A percentile compares a stretch with the other conserved stretches of the same genome.
Conservation (phyloP, 139 green algal genomes). For the Haematococcus sp. region DNA sequence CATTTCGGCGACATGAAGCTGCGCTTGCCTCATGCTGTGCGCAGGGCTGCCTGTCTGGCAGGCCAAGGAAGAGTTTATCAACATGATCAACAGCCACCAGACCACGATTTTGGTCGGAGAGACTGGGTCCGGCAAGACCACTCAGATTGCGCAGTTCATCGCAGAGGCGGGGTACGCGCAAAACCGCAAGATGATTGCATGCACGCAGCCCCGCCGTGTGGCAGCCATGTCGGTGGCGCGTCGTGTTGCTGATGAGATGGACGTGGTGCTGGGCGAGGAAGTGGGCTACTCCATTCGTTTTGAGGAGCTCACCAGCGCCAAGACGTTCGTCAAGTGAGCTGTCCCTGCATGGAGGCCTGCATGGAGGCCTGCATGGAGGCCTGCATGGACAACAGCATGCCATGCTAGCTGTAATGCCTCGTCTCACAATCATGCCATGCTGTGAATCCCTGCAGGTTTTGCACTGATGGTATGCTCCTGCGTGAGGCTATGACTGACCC, state of each 20-base stretch:
- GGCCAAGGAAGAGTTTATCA: conserved; percentile 89
- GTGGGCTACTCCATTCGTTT: conserved; percentile 98
- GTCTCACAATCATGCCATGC: not conserved
- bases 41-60: conserved; percentile 95
- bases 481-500: conserved; percentile 93
- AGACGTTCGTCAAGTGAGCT: conserved; percentile 93
- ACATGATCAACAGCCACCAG: conserved; percentile 90
- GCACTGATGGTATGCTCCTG: conserved; percentile 97
- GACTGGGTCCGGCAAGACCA: conserved; percentile 97
- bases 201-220: conserved; percentile 93
- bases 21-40: not conserved
- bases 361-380: not conserved
- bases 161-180: conserved; percentile 82
- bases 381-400: too few species aligned
- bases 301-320: conserved; percentile 88
- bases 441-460: conserved; percentile 53
- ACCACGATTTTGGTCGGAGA: conserved; percentile 98
- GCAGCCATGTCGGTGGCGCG: conserved; percentile 95
- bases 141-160: conserved; percentile 98
- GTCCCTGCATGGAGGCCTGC: not conserved
- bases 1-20: not conserved
- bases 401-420: too few species aligned
- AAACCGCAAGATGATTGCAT: conserved; percentile 62
- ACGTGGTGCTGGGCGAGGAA: conserved; percentile 73
- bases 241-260: conserved; percentile 96